Conservation (phyloP, 2,329 filamentous ascomycete genomes). For the Cladosporium sp. region DNA sequence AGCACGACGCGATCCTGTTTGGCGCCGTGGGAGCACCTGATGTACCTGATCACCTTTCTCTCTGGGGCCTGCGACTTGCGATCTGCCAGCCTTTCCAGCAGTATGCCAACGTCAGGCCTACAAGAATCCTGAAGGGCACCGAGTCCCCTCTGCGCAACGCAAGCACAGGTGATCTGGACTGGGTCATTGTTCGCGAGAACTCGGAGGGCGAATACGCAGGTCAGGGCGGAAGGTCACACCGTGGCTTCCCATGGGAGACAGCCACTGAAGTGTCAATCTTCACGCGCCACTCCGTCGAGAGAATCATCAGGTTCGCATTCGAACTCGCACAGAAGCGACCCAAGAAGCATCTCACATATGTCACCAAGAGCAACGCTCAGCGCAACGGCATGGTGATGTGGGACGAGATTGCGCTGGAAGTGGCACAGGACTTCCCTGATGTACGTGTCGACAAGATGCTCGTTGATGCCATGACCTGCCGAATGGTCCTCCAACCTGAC, state of each 20-base stretch:
- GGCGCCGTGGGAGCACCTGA: constrained; percentile 66
- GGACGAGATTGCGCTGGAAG: constrained; percentile 61
- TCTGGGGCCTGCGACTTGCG: constrained; percentile 58
- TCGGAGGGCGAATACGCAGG: constrained; percentile 67
- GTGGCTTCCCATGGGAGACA: constrained; percentile 59
- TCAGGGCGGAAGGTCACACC: constrained; percentile 63
- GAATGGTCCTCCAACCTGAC: constrained; percentile 63
- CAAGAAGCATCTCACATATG: constrained; percentile 60
- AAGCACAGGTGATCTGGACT: constrained; percentile 61
- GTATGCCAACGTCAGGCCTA: constrained; percentile 60
- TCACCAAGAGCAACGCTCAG: constrained; percentile 67
- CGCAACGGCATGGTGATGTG: constrained; percentile 68
- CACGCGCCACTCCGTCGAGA: constrained; percentile 59
- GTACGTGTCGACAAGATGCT: constrained; percentile 66
- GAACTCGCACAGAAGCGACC: constrained; percentile 59
- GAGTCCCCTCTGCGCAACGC: constrained; percentile 57
- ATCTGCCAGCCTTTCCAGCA: constrained; percentile 58
- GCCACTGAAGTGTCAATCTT: constrained; percentile 66
- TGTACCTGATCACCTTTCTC: constrained; percentile 51
- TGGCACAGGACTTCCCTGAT: constrained; percentile 60
- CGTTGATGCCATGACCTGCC: constrained; percentile 66
- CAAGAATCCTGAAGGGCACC: constrained; percentile 62
- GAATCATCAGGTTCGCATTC: constrained; percentile 65
- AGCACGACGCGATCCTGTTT: constrained; percentile 67
- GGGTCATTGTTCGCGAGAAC: constrained; percentile 68